Conservation (phyloP, 2,329 filamentous ascomycete species). For the Pyrenophora tritici-repentis region DNA sequence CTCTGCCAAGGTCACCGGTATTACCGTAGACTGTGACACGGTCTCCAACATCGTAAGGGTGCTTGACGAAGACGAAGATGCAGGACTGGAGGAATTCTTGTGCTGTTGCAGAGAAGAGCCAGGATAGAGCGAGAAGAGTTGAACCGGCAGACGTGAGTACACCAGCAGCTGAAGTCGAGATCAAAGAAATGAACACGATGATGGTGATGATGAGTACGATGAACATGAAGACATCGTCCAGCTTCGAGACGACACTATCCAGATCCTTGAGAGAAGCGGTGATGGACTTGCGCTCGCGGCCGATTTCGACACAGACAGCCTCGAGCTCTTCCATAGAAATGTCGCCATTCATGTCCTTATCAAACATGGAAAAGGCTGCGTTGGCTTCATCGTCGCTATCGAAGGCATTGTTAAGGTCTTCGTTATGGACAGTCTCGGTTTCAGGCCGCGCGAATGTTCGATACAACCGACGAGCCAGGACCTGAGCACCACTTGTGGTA, state of each 20-base stretch:
- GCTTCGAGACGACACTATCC: constrained; percentile 88
- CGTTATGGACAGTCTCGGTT: constrained; percentile 74
- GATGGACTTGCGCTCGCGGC: constrained; percentile 92
- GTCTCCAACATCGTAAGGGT: constrained; percentile 95
- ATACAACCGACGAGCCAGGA: constrained; percentile 85
- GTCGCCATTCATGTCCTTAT: constrained; percentile 95
- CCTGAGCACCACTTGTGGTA: constrained; percentile 74
- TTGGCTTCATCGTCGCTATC: constrained; percentile 83
- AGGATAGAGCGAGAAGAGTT: constrained; percentile 84
- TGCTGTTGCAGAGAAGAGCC: constrained; percentile 89
- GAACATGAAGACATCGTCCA: constrained; percentile 87
- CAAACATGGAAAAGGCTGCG: constrained; percentile 88
- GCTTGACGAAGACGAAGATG: constrained; percentile 96
- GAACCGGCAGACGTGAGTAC: constrained; percentile 90
- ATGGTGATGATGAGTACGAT: constrained; percentile 80
- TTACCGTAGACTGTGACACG: constrained; percentile 91
- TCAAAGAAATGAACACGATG: constrained; percentile 85
- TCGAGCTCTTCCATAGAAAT: constrained; percentile 96
- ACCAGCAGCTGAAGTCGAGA: constrained; percentile 87
- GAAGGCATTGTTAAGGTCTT: constrained; percentile 80
- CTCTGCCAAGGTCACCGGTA: constrained; percentile 74
- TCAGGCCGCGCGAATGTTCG: constrained; percentile 79
- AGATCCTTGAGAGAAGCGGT: constrained; percentile 93
- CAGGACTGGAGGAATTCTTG: constrained; percentile 94
- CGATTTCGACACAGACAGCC: constrained; percentile 90